Evolutionary conservation across 192 early-diverging fungal species (phyloP).

Genomic region (Polychytrium aggregatum): DNA sequence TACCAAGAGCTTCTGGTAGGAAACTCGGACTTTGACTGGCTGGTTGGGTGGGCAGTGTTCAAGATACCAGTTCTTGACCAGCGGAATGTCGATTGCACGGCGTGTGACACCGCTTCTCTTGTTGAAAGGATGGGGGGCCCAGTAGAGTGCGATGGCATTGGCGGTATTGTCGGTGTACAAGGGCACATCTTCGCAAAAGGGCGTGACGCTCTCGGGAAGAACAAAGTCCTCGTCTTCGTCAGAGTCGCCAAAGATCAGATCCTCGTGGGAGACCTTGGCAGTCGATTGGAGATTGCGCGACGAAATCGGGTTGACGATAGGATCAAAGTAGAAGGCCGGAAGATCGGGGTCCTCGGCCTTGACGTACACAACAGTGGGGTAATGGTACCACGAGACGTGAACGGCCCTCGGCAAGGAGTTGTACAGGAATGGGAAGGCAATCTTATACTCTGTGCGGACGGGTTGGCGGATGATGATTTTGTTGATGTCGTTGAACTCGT

Average conservation of each 20-base stretch:
- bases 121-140: slow-evolving; percentile 96
- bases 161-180: slow-evolving; percentile 89
- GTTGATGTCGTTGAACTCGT: slow-evolving; percentile 99
- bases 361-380: slow-evolving; percentile 81
- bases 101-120: slow-evolving; percentile 82
- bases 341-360: slow-evolving; percentile 88
- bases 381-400: slow-evolving; percentile 85
- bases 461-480: slow-evolving; percentile 99
- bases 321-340: slow-evolving; percentile 96
- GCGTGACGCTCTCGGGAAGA: slow-evolving; percentile 64
- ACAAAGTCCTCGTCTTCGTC: slow-evolving; percentile 72
- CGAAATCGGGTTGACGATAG: slow-evolving; percentile 95
- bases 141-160: slow-evolving; percentile 85
- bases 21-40: slow-evolving; percentile 97
- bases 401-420: slow-evolving; percentile 93
- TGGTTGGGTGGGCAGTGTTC: slow-evolving; percentile 87
- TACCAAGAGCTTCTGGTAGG: slow-evolving; percentile 88
- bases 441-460: slow-evolving; percentile 96
- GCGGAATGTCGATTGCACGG: slow-evolving; percentile 83
- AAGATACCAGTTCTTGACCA: slow-evolving; percentile 97
- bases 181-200: slow-evolving; percentile 67
- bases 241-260: slow-evolving; percentile 54
- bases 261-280: slow-evolving; percentile 46
- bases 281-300: slow-evolving; percentile 51
- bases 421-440: slow-evolving; percentile 97